Evolutionary conservation across 2,329 filamentous ascomycete species (phyloP).

Genomic region (Neurospora sp.): DNA sequence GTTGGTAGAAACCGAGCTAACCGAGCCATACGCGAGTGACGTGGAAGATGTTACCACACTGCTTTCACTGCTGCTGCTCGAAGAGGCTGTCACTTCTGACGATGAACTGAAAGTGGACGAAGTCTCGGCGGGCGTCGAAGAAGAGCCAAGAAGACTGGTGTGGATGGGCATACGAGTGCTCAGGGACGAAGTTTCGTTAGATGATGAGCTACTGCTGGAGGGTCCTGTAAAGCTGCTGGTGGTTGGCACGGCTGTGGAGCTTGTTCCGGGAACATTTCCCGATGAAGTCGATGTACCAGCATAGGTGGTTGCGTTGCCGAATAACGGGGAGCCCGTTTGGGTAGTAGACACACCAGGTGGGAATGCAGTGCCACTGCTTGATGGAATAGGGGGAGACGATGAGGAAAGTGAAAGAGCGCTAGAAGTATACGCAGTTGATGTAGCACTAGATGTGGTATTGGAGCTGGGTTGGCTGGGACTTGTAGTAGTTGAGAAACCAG

Average conservation of each 20-base stretch:
- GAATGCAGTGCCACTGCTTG: not conserved
- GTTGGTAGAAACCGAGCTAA: not conserved
- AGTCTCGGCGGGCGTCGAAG: not conserved
- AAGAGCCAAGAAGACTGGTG: not conserved
- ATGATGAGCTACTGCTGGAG: not conserved
- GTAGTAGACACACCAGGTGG: not conserved
- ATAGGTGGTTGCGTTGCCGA: not conserved
- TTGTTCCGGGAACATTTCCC: not conserved
- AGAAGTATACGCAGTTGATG: not conserved
- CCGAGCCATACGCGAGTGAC: not conserved
- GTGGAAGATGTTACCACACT: not conserved
- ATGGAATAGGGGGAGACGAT: not conserved
- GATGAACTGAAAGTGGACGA: not conserved
- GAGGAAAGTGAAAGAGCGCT: not conserved
- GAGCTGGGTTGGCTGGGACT: not conserved
- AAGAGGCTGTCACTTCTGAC: not conserved
- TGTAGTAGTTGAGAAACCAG: not conserved
- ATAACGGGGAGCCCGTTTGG: not conserved
- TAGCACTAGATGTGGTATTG: not conserved
- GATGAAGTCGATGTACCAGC: not conserved
- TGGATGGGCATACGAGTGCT: not conserved
- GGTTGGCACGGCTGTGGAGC: not conserved
- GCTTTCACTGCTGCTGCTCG: not conserved
- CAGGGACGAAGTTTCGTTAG: not conserved
- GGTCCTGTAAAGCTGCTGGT: not conserved